Conservation (phyloP, 2,329 filamentous ascomycete species). For the Thelonectria rubi region DNA sequence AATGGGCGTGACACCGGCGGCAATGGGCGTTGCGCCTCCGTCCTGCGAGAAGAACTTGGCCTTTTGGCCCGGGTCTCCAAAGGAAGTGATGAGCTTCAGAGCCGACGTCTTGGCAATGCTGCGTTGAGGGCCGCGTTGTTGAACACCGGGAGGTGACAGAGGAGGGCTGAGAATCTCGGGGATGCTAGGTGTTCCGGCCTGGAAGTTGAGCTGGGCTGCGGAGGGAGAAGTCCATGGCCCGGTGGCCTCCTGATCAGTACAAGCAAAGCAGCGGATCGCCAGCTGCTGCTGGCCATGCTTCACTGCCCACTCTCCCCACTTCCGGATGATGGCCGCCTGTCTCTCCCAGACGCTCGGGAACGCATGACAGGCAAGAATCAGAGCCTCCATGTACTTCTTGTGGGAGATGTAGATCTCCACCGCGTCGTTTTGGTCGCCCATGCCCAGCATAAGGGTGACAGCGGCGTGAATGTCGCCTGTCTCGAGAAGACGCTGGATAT, state of each 20-base stretch:
- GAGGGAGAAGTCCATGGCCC: constrained; percentile 91
- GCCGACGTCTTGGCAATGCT: constrained; percentile 82
- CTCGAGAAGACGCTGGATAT: constrained; percentile 89
- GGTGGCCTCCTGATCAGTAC: constrained; percentile 83
- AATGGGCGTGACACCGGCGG: constrained; percentile 87
- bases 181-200: constrained; percentile 63
- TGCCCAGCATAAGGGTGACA: constrained; percentile 89
- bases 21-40: constrained; percentile 76
- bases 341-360: constrained; percentile 91
- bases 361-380: constrained; percentile 84
- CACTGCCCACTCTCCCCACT: constrained; percentile 94
- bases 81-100: constrained; percentile 90
- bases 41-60: constrained; percentile 70
- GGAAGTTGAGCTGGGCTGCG: constrained; percentile 69
- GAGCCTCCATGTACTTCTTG: constrained; percentile 89
- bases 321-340: constrained; percentile 85
- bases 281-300: constrained; percentile 87
- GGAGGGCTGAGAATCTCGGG: constrained; percentile 74
- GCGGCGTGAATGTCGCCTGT: constrained; percentile 91
- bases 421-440: constrained; percentile 92
- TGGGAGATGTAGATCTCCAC: constrained; percentile 97
- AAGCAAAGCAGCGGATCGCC: constrained; percentile 92
- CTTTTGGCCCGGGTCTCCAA: constrained; percentile 70
- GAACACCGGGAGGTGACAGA: constrained; percentile 75
- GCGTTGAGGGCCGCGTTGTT: constrained; percentile 65